Evolutionary conservation across 1,284 basidiomycete species (phyloP).

Genomic region (Rhodotorula mucilaginosa): DNA sequence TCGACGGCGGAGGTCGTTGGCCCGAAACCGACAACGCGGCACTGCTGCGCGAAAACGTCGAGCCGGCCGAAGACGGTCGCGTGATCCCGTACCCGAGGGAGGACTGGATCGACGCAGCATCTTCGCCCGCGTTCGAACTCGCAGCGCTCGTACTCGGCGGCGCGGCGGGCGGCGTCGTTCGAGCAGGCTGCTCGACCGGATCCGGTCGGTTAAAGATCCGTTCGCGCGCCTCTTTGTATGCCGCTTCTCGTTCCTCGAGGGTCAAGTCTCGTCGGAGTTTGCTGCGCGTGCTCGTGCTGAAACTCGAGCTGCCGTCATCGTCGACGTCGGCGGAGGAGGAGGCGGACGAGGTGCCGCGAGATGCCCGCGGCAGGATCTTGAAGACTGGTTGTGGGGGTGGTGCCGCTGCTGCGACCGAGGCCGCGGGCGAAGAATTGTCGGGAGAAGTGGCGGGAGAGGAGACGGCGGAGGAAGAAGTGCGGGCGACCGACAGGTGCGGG

Average conservation of each 20-base stretch:
- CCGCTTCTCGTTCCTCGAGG: conserved; percentile 38
- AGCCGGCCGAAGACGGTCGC: conserved; percentile 32
- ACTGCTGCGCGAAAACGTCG: conserved; percentile 36
- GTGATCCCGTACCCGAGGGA: conserved; percentile 19
- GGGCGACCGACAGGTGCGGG: conserved; percentile 1
- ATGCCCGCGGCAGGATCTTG: conserved; percentile 38
- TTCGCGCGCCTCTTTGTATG: conserved; percentile 42
- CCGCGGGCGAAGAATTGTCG: conserved; percentile 1
- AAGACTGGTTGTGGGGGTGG: conserved; percentile 24
- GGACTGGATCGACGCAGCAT: conserved; percentile 6
- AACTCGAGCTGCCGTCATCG: conserved; percentile 24
- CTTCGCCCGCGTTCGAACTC: conserved; percentile 10
- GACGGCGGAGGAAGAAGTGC: conserved; percentile 2
- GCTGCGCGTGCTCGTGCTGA: background rate
- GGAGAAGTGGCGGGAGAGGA: background rate
- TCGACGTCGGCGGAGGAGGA: conserved; percentile 30
- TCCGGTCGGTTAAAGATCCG: conserved; percentile 39
- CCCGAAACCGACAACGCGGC: conserved; percentile 31
- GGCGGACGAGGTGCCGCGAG: conserved; percentile 23
- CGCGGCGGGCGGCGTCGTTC: background rate
- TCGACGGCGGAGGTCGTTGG: conserved; percentile 23
- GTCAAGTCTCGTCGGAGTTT: conserved; percentile 28
- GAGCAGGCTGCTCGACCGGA: background rate
- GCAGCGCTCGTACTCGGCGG: conserved; percentile 12
- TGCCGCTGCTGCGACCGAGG: background rate